phyloP scores from a whole-genome alignment of 768 basidiomycete species.

The Hypholoma fasciculare region DNA sequence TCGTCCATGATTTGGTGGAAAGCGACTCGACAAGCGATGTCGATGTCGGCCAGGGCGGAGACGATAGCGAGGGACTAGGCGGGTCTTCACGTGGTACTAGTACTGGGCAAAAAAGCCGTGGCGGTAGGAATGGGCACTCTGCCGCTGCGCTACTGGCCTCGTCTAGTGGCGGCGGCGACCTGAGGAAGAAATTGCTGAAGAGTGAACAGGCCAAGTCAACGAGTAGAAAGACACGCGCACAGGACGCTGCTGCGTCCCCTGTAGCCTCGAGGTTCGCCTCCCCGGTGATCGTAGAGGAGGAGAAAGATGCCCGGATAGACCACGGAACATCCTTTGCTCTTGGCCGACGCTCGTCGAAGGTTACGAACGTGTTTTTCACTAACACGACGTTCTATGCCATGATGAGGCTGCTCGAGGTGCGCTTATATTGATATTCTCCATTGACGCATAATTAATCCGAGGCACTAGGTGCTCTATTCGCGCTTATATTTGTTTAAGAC shows the following conservation, averaged over 20 bases:
- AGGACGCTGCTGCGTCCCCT: constrained; percentile 48
- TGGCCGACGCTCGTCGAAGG: constrained; percentile 29
- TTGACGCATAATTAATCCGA: constrained; percentile 3
- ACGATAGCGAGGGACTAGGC: constrained; percentile 27
- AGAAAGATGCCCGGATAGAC: constrained; percentile 26
- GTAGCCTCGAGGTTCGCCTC: constrained; percentile 64
- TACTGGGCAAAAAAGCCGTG: constrained; percentile 34
- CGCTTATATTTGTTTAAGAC: constrained; percentile 80
- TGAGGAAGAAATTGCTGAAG: constrained; percentile 80
- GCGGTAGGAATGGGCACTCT: constrained; percentile 18
- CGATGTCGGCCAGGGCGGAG: constrained; percentile 35
- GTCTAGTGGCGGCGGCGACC: constrained; percentile 51
- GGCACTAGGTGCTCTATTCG: constrained; percentile 71
- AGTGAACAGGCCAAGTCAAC: constrained; percentile 79
- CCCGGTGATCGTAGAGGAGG: constrained; percentile 51
- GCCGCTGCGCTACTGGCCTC: not conserved
- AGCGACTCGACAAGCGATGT: constrained; percentile 56
- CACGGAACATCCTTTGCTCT: constrained; percentile 1
- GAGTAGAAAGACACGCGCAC: constrained; percentile 55
- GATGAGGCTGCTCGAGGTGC: constrained; percentile 82
- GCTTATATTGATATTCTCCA: not conserved
- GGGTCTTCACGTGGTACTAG: constrained; percentile 19
- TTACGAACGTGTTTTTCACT: constrained; percentile 73
- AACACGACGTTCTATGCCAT: constrained; percentile 89
- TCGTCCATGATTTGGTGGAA: constrained; percentile 53